Conservation (phyloP, 2,329 filamentous ascomycete species). For the Diplodia seriata region DNA sequence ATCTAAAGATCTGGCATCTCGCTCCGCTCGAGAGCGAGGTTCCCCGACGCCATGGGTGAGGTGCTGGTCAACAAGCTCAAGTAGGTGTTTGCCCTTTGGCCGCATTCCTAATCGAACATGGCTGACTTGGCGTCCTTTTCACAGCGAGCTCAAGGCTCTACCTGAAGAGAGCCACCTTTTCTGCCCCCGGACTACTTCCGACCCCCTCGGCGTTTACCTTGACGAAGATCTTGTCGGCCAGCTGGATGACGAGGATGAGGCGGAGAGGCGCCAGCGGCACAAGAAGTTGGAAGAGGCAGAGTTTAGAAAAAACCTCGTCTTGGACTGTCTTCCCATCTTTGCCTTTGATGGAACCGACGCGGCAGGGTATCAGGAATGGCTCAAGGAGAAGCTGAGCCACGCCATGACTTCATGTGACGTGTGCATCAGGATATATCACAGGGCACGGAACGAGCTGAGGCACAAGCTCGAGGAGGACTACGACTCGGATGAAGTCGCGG, state of each 20-base stretch:
- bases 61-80: constrained; percentile 30
- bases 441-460: constrained; percentile 51
- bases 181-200: constrained; percentile 51
- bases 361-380: constrained; percentile 50
- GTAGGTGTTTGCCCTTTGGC: not conserved
- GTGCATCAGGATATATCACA: constrained; percentile 58
- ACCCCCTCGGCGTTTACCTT: constrained; percentile 49
- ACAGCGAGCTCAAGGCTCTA: constrained; percentile 48
- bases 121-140: not conserved
- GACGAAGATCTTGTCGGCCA: constrained; percentile 53
- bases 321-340: constrained; percentile 55
- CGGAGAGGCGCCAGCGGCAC: constrained; percentile 41
- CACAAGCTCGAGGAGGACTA: constrained; percentile 52
- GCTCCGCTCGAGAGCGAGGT: not conserved
- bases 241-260: constrained; percentile 41
- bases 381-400: constrained; percentile 48
- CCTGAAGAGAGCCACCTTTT: constrained; percentile 55
- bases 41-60: constrained; percentile 26
- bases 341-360: constrained; percentile 58
- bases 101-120: not conserved
- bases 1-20: not conserved
- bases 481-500: constrained; percentile 52
- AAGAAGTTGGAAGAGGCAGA: constrained; percentile 48
- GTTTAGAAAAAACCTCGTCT: constrained; percentile 49
- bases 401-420: constrained; percentile 58